A percentile compares a stretch with the other conserved stretches of the same genome.
These are phyloP conservation scores for Arachis monticola DNA, from an alignment of 331 rosid genomes.

Conservation along the genomic window DNA sequence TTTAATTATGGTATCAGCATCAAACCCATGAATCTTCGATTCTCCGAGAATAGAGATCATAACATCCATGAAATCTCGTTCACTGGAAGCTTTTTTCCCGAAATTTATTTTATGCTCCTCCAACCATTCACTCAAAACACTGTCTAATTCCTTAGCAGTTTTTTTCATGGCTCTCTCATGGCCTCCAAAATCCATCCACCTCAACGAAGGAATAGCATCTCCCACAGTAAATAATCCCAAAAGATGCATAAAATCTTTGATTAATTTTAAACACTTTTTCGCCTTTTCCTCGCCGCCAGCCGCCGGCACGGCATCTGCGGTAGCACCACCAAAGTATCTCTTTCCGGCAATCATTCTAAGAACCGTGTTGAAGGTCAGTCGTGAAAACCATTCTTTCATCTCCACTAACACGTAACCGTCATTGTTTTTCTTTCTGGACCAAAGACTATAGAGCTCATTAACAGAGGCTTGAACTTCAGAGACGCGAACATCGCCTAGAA, in stretches of 20 bases:
- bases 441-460: background rate
- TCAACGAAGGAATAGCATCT: constrained; percentile 37
- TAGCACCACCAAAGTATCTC: constrained; percentile 34
- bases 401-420: constrained; percentile 10
- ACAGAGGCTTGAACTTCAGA: background rate
- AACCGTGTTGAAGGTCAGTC: constrained; percentile 29
- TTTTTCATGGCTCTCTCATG: constrained; percentile 40
- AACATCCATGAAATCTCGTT: constrained; percentile 53
- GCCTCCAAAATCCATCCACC: constrained; percentile 40
- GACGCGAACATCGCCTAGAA: background rate
- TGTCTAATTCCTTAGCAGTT: constrained; percentile 44
- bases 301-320: no score
- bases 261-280: background rate
- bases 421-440: background rate
- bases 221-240: constrained; percentile 29
- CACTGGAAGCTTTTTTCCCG: background rate
- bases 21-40: background rate
- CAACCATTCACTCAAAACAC: constrained; percentile 32
- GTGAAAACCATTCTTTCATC: background rate
- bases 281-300: background rate
- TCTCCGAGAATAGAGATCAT: constrained; percentile 43
- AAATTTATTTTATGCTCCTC: constrained; percentile 45
- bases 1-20: constrained; percentile 42
- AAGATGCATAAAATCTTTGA: constrained; percentile 27
- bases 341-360: constrained; percentile 37